phyloP scores from a whole-genome alignment of 176 grass and related monocot genomes.

The Bolboschoenus planiculmis region DNA sequence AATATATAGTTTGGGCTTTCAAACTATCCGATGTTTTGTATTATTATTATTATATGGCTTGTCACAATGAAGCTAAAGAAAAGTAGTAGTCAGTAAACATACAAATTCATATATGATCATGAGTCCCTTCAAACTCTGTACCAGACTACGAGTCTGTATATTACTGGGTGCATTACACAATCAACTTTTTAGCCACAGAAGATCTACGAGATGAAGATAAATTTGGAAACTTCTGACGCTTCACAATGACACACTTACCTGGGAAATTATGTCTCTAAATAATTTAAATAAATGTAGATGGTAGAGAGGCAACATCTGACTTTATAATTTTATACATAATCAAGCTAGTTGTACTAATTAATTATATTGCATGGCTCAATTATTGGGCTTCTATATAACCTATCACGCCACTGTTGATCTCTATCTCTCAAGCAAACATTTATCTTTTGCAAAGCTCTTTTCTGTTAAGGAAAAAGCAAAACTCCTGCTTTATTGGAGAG shows the following conservation, averaged over 20 bases:
- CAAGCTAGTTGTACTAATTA: background rate
- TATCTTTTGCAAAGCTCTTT: background rate
- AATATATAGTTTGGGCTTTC: background rate
- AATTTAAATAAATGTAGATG: background rate
- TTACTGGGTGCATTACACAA: no score
- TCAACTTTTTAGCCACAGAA: background rate
- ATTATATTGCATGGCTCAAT: background rate
- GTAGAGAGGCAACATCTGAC: background rate
- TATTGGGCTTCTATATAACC: background rate
- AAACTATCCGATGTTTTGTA: background rate
- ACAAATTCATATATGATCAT: no score
- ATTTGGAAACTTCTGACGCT: background rate
- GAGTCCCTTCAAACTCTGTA: no score
- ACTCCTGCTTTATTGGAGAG: background rate
- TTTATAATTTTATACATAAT: background rate
- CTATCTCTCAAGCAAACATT: background rate
- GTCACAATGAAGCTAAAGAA: background rate
- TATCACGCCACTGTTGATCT: background rate
- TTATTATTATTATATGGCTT: background rate
- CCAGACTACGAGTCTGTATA: no score
- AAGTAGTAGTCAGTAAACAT: background rate
- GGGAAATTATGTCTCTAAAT: background rate
- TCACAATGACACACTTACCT: background rate
- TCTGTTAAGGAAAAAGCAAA: background rate
- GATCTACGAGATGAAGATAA: background rate